Evolutionary conservation across 345 rosid genomes (phyloP), one percentile per base, ranked within the genome.

Genomic region (Lepidium didymum): DNA sequence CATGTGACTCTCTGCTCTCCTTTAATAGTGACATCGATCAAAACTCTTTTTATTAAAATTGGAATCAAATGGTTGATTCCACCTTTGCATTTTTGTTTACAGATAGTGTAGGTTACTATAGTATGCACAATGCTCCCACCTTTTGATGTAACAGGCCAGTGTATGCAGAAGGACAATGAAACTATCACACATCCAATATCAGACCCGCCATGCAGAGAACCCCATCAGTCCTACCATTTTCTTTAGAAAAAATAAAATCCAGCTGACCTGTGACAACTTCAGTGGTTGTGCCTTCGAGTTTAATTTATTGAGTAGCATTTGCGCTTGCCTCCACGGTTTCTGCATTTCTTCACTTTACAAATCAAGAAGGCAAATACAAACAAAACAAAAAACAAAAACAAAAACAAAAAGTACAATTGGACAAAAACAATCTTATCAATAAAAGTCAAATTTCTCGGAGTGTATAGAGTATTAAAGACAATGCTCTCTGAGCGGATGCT

Each of bases 261-360:
- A 36, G 21, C 56, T 46, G 21, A 46, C 60, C 34, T 23, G 18
- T 14, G 23, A 51, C 6, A 8, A 87, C 89, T 86, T 81, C 52
- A 86, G 85, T 62, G 83, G 79, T 47, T 84, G 86, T 51, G 94
- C 91, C 81, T 85, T 82, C 12, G 71, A 49, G 72, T 83, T 75
- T 75, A 81, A 47, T 72, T 16, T 71, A 78, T 36, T 12, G 62
- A 84, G 71, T 77, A 75, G 81, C 0, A 11, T 35, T 15, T 36
- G 29, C 8, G 74, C 78, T 77, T 70, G 80, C 77, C 80, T 81
- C 88, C 86, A 81, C 57, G 36, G 36, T 40, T 75, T 74, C 37
- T 77, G 75, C 57, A 63, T 79, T 37, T 77, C 79, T 73, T 73
- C 80, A 57, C 70, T 77, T 66, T 25, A 42, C 61, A 56, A 79